phyloP scores from a whole-genome alignment of 2,329 filamentous ascomycete genomes.

The Thelonectria blattea region DNA sequence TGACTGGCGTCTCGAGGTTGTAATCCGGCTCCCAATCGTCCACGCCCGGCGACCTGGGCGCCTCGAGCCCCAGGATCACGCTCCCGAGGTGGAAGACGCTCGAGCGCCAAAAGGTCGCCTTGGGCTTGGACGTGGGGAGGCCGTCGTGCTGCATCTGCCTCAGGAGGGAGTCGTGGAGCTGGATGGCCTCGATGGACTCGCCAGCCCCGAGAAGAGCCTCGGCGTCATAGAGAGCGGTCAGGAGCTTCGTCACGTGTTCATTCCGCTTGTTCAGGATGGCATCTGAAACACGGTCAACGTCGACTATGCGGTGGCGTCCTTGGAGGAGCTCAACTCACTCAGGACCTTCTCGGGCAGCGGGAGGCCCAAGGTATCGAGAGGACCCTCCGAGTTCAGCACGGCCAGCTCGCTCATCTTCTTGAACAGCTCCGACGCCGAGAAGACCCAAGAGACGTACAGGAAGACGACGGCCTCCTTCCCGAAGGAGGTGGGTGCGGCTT shows the following conservation, averaged over 20 bases:
- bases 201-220: background rate
- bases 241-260: background rate
- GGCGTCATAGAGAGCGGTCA: background rate
- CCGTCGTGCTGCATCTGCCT: background rate
- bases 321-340: background rate
- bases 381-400: background rate
- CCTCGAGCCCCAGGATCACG: background rate
- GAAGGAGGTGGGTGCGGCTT: background rate
- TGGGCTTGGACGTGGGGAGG: background rate
- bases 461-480: background rate
- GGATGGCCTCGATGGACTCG: background rate
- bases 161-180: background rate
- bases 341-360: background rate
- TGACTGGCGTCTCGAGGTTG: background rate
- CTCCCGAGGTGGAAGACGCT: background rate
- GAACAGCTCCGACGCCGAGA: background rate
- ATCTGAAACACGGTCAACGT: background rate
- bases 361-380: background rate
- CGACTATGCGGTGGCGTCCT: background rate
- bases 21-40: background rate
- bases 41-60: background rate
- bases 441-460: conserved; percentile 7
- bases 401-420: conserved; percentile 1
- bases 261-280: background rate
- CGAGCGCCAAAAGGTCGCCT: background rate